phyloP scores from a whole-genome alignment of 2,329 filamentous ascomycete genomes.

The Penicillium aurantiogriseum region DNA sequence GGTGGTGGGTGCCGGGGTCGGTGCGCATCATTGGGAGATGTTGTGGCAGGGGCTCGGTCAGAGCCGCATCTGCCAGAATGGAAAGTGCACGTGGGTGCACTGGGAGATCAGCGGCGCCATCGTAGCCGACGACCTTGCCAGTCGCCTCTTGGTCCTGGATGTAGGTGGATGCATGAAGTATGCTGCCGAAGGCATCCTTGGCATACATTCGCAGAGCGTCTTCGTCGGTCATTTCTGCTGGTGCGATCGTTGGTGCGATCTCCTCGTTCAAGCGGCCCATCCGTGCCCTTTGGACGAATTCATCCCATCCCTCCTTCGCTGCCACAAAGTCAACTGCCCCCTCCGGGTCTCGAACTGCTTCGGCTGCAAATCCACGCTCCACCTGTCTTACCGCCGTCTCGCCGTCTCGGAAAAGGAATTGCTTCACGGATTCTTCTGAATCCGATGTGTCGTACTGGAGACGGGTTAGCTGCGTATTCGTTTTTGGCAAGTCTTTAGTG shows the following conservation, averaged over 20 bases:
- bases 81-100: slow-evolving; percentile 30
- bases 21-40: slow-evolving; percentile 45
- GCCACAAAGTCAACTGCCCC: slow-evolving; percentile 38
- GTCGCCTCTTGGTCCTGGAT: slow-evolving; percentile 15
- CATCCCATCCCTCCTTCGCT: slow-evolving; percentile 40
- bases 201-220: slow-evolving; percentile 26
- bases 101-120: slow-evolving; percentile 11
- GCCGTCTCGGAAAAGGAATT: slow-evolving; percentile 23
- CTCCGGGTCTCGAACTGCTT: slow-evolving; percentile 33
- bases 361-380: slow-evolving; percentile 38
- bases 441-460: slow-evolving; percentile 34
- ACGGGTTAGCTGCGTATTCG: neutral
- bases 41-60: slow-evolving; percentile 12
- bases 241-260: slow-evolving; percentile 42
- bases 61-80: slow-evolving; percentile 37
- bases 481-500: neutral
- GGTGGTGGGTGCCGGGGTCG: slow-evolving; percentile 43
- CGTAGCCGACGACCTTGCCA: neutral
- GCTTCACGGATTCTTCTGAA: slow-evolving; percentile 27
- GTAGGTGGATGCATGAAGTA: slow-evolving; percentile 32
- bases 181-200: slow-evolving; percentile 23
- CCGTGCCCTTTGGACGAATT: slow-evolving; percentile 41
- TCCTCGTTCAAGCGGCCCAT: slow-evolving; percentile 40
- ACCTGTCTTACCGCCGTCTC: slow-evolving; percentile 24
- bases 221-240: slow-evolving; percentile 31